phyloP scores from a whole-genome alignment of 2,329 filamentous ascomycete genomes.

The Cyclaneusma minus region DNA sequence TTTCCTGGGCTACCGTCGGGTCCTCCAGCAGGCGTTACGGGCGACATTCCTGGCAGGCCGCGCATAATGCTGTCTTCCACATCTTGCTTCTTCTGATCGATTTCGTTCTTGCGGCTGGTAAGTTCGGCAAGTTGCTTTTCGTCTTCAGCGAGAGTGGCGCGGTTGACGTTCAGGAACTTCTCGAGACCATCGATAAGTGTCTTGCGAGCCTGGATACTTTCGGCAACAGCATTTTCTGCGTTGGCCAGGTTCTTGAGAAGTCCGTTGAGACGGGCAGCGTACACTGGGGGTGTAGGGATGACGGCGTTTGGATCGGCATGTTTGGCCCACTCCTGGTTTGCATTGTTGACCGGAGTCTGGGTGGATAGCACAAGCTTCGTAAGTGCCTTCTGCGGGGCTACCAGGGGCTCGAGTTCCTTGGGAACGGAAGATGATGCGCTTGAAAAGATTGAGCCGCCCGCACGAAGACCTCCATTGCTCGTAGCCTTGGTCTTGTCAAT shows the following conservation, averaged over 20 bases:
- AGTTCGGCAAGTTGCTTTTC: conserved; percentile 50
- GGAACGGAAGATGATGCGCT: conserved; percentile 44
- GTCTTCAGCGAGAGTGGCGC: conserved; percentile 52
- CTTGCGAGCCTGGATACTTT: conserved; percentile 74
- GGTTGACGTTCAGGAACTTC: conserved; percentile 63
- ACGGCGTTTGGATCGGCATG: conserved; percentile 55
- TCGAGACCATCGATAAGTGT: conserved; percentile 68
- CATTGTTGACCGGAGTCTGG: conserved; percentile 50
- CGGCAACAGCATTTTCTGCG: conserved; percentile 77
- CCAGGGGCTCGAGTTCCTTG: conserved; percentile 60
- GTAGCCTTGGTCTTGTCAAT: conserved; percentile 43
- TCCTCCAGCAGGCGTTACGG: conserved; percentile 30
- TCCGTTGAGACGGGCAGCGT: conserved; percentile 76
- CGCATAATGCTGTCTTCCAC: conserved; percentile 88
- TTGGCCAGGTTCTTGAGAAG: conserved; percentile 79
- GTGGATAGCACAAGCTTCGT: conserved; percentile 56
- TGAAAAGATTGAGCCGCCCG: conserved; percentile 56
- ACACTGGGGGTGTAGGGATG: conserved; percentile 71
- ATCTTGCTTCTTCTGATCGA: conserved; percentile 70
- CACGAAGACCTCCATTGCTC: conserved; percentile 33
- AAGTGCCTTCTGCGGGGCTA: conserved; percentile 56
- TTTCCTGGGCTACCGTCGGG: conserved; percentile 22
- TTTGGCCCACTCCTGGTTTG: conserved; percentile 73
- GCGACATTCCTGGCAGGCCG: conserved; percentile 49
- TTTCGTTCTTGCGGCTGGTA: conserved; percentile 48